phyloP scores from a whole-genome alignment of 352 stramenopile species.

The Pythium chondricola region DNA sequence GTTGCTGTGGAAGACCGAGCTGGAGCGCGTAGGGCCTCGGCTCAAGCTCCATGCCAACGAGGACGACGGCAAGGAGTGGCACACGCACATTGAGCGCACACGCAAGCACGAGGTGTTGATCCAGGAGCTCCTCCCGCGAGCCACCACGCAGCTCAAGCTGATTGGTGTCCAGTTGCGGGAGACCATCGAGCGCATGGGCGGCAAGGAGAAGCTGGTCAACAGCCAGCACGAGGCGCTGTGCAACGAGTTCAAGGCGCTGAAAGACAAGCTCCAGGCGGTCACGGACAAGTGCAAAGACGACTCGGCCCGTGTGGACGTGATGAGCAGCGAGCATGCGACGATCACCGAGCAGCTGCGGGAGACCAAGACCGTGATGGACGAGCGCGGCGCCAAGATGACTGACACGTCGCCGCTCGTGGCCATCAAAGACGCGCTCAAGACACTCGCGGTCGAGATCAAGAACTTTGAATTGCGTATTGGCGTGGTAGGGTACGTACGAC shows the following conservation, averaged over 20 bases:
- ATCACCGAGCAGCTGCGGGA: constrained; percentile 72
- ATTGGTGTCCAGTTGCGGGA: constrained; percentile 53
- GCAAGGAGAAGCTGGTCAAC: constrained; percentile 78
- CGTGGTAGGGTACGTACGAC: constrained; percentile 46
- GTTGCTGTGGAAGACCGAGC: constrained; percentile 77
- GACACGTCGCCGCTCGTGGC: constrained; percentile 78
- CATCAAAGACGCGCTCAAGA: constrained; percentile 82
- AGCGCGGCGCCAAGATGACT: constrained; percentile 80
- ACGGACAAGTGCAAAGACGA: constrained; percentile 62
- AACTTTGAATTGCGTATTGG: constrained; percentile 79
- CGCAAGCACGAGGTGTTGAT: constrained; percentile 66
- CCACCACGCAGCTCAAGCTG: constrained; percentile 54
- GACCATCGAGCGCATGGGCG: constrained; percentile 48
- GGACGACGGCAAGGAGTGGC: constrained; percentile 71
- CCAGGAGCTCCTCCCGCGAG: constrained; percentile 42
- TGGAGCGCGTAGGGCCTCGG: constrained; percentile 71
- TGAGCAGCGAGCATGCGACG: constrained; percentile 68
- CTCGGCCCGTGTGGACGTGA: constrained; percentile 61
- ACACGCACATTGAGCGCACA: constrained; percentile 72
- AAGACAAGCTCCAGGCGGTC: constrained; percentile 55
- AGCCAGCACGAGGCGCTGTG: constrained; percentile 72
- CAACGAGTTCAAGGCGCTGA: constrained; percentile 57
- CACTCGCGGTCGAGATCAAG: constrained; percentile 68
- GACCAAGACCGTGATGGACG: constrained; percentile 74
- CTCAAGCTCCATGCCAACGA: constrained; percentile 57